Evolutionary conservation across 192 early-diverging fungal genomes (phyloP).

Genomic region (Paraglomus brasilianum): DNA sequence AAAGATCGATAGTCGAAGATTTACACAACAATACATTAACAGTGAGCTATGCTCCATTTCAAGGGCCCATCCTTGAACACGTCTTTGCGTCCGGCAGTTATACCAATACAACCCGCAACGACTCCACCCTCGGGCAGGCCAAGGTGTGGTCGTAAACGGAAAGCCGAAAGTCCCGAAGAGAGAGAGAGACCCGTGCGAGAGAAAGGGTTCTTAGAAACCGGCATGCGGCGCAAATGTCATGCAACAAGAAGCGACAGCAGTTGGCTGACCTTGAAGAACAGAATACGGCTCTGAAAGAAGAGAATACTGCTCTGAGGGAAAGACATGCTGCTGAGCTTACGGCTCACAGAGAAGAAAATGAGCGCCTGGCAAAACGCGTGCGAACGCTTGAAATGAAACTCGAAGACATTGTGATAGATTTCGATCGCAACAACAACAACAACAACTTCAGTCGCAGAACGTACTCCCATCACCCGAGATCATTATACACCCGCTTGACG

Average conservation of each 20-base stretch:
- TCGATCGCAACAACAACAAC: too few relatives aligned
- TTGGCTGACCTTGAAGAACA: conserved; percentile 54
- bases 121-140: neutral
- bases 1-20: too few relatives aligned
- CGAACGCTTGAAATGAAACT: conserved; percentile 36
- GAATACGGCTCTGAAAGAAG: conserved; percentile 50
- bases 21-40: too few relatives aligned
- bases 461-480: conserved; percentile 37
- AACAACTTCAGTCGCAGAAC: too few relatives aligned
- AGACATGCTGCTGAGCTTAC: conserved; percentile 46
- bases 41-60: too few relatives aligned
- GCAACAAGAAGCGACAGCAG: conserved; percentile 72
- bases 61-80: too few relatives aligned
- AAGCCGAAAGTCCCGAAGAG: conserved; percentile 29
- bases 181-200: conserved; percentile 9
- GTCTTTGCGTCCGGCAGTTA: neutral
- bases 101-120: conserved; percentile 7
- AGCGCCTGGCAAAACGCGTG: conserved; percentile 16
- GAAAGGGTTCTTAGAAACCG: conserved; percentile 65
- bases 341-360: conserved; percentile 59
- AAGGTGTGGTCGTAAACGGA: conserved; percentile 20
- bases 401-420: too few relatives aligned
- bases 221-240: conserved; percentile 72
- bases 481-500: conserved; percentile 41
- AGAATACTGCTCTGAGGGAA: conserved; percentile 50